Conservation (phyloP, 495 filamentous ascomycete genomes). For the Aspergillus sparsus region DNA sequence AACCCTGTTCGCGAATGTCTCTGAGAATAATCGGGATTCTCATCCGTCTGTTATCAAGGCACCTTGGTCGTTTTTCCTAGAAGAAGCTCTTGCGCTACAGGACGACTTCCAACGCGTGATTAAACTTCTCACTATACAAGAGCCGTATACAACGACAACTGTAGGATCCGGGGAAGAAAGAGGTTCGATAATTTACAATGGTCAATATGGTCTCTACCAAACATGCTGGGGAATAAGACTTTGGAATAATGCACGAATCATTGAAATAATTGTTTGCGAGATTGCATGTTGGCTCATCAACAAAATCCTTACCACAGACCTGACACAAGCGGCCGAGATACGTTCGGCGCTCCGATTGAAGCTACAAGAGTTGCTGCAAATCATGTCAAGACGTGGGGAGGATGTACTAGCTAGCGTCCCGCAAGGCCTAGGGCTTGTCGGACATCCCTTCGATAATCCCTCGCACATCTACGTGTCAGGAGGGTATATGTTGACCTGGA, state of each 20-base stretch:
- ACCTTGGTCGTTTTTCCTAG: conserved; percentile 22
- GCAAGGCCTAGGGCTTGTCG: conserved; percentile 32
- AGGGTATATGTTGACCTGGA: conserved; percentile 38
- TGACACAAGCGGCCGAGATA: conserved; percentile 14
- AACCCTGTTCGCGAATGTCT: conserved; percentile 20
- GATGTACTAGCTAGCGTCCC: conserved; percentile 52
- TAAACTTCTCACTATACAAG: conserved; percentile 23
- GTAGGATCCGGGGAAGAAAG: neutral
- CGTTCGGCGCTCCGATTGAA: conserved; percentile 23
- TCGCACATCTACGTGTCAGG: conserved; percentile 27
- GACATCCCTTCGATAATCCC: conserved; percentile 2
- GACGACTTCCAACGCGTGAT: conserved; percentile 21
- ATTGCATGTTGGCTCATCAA: conserved; percentile 25
- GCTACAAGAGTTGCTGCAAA: conserved; percentile 29
- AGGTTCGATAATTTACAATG: conserved; percentile 24
- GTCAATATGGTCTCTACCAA: conserved; percentile 26
- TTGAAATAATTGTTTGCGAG: conserved; percentile 30
- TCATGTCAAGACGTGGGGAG: conserved; percentile 36
- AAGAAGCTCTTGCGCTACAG: conserved; percentile 24
- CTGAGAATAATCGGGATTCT: conserved; percentile 2
- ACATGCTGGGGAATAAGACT: conserved; percentile 28
- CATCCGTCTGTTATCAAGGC: neutral
- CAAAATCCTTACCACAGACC: conserved; percentile 20
- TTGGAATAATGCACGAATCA: conserved; percentile 32
- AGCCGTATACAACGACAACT: conserved; percentile 27